Percentiles rank a stretch among this genome's conserved stretches.
phyloP scores from a whole-genome alignment of 768 basidiomycete species.

The Hypholoma fasciculare region DNA sequence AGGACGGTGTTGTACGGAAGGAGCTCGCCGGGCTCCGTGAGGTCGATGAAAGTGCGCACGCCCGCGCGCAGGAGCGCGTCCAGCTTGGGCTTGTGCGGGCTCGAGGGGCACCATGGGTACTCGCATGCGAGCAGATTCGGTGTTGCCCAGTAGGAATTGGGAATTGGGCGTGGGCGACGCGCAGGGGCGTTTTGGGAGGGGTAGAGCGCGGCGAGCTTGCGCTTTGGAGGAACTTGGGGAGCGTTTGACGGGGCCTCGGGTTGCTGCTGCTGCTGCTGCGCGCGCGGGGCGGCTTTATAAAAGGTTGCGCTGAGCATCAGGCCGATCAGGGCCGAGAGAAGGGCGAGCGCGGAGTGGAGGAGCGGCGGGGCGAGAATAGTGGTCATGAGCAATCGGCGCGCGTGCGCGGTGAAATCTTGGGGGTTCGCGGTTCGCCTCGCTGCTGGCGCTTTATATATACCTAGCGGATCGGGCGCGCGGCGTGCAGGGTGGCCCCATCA shows the following conservation, averaged over 20 bases:
- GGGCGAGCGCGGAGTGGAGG: no score
- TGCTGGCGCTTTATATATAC: no score
- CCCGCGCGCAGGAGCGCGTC: slow-evolving; percentile 72
- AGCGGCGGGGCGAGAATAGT: no score
- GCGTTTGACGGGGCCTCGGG: neutral
- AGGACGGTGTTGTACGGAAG: slow-evolving; percentile 62
- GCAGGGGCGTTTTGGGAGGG: neutral
- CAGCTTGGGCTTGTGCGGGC: slow-evolving; percentile 61
- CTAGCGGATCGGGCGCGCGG: no score
- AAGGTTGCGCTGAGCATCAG: slow-evolving; percentile 23
- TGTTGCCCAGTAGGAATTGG: slow-evolving; percentile 88
- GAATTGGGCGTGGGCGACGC: slow-evolving; percentile 49
- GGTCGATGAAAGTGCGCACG: slow-evolving; percentile 80
- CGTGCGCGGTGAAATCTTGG: no score
- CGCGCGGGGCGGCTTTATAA: no score
- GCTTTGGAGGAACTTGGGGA: neutral
- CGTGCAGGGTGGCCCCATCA: no score
- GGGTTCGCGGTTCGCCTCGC: no score
- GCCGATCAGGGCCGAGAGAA: neutral
- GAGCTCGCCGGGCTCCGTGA: slow-evolving; percentile 81
- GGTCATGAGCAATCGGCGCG: no score
- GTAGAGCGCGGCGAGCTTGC: neutral
- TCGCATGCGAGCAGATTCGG: slow-evolving; percentile 74
- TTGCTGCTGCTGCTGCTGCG: neutral
- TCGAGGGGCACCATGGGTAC: slow-evolving; percentile 60